Evolutionary conservation across 345 rosid genomes (phyloP).

Genomic region (Geranium brycei): DNA sequence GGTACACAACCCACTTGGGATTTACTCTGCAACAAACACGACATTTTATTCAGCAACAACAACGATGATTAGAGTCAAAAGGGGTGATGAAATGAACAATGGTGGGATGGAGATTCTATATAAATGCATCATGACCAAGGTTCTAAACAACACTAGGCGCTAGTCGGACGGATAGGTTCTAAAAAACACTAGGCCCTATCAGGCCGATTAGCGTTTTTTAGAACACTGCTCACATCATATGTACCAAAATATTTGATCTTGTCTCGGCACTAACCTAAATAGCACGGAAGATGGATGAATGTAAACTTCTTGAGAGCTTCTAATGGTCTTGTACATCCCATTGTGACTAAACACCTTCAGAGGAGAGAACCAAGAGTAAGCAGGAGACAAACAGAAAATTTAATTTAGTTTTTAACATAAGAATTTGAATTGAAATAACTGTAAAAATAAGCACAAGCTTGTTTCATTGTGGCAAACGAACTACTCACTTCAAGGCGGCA

Average conservation of each 20-base stretch:
- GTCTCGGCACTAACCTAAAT: conserved; percentile 48
- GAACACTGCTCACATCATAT: not conserved
- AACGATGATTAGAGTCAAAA: too few relatives aligned
- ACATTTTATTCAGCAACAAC: not conserved
- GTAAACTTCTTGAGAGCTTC: conserved; percentile 83
- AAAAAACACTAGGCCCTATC: too few relatives aligned
- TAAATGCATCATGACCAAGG: too few relatives aligned
- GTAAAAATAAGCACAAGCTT: not conserved
- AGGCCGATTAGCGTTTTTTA: too few relatives aligned
- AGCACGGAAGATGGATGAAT: conserved; percentile 86
- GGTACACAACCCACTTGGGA: conserved; percentile 82
- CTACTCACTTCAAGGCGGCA: conserved; percentile 60
- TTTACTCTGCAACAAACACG: conserved; percentile 47
- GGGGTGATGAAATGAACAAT: too few relatives aligned
- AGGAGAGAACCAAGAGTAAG: not conserved
- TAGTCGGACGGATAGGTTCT: too few relatives aligned
- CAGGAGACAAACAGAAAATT: not conserved
- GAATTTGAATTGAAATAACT: too few relatives aligned
- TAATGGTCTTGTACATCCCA: conserved; percentile 72
- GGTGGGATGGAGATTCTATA: too few relatives aligned
- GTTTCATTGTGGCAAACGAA: conserved; percentile 2
- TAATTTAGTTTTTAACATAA: too few relatives aligned
- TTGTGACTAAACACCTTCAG: conserved; percentile 49
- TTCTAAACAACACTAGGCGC: too few relatives aligned
- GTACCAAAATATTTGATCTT: not conserved